Evolutionary conservation across 2,329 filamentous ascomycete genomes (phyloP).

Genomic region (Penicillium sp.): DNA sequence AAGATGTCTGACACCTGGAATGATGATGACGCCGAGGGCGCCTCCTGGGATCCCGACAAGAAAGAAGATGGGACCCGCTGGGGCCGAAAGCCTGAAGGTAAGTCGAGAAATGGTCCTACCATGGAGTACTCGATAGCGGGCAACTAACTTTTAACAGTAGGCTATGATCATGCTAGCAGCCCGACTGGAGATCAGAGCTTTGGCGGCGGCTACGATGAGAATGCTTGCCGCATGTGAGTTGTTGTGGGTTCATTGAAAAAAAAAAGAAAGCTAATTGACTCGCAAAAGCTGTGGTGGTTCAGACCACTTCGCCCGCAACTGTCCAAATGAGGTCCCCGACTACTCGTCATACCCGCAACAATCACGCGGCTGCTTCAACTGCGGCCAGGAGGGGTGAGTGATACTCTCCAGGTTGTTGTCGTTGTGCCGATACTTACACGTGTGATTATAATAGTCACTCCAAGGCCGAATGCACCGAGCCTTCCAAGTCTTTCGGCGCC

Average conservation of each 20-base stretch:
- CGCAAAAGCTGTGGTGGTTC: slow-evolving; percentile 34
- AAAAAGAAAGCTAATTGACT: slow-evolving; percentile 8
- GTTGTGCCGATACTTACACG: background rate
- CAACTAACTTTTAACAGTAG: background rate
- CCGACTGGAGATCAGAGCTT: background rate
- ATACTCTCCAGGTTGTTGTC: background rate
- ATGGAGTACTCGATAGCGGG: background rate
- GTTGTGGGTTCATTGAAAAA: background rate
- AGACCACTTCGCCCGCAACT: slow-evolving; percentile 44
- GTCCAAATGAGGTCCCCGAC: slow-evolving; percentile 32
- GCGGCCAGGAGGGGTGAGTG: background rate
- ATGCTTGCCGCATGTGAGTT: slow-evolving; percentile 40
- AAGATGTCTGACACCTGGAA: background rate
- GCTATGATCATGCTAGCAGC: background rate
- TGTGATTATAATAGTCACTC: background rate
- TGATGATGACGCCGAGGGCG: background rate
- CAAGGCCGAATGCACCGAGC: background rate
- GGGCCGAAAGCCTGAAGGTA: background rate
- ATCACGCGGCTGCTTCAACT: background rate
- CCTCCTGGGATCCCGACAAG: background rate
- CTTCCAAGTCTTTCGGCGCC: background rate
- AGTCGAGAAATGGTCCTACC: background rate
- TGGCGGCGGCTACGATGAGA: slow-evolving; percentile 12
- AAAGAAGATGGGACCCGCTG: background rate
- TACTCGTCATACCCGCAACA: background rate